Evolutionary conservation across 1,284 basidiomycete species (phyloP).

Genomic region (Ustilago sp.): DNA sequence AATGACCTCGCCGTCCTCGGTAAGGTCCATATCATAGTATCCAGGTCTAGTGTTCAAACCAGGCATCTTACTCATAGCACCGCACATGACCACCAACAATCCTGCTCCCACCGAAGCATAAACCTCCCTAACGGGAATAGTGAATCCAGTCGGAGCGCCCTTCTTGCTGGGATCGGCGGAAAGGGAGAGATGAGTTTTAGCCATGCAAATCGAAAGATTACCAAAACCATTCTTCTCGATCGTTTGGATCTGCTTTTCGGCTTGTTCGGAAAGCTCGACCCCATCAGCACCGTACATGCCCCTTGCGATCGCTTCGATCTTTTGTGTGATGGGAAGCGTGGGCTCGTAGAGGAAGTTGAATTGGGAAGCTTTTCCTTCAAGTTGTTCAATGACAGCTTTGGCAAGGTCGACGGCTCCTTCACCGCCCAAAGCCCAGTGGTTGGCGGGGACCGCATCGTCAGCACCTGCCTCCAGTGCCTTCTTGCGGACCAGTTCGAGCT

Average conservation of each 20-base stretch:
- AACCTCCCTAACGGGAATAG: slow-evolving; percentile 89
- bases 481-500: slow-evolving; percentile 85
- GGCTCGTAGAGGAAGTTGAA: slow-evolving; percentile 69
- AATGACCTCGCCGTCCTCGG: slow-evolving; percentile 69
- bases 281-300: slow-evolving; percentile 69
- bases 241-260: slow-evolving; percentile 86
- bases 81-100: slow-evolving; percentile 87
- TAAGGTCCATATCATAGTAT: slow-evolving; percentile 66
- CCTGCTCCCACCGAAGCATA: slow-evolving; percentile 91
- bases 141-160: slow-evolving; percentile 74
- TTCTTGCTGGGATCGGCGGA: slow-evolving; percentile 63
- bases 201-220: slow-evolving; percentile 86
- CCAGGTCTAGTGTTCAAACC: slow-evolving; percentile 93
- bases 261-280: slow-evolving; percentile 74
- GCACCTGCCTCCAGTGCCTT: slow-evolving; percentile 87
- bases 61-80: slow-evolving; percentile 87
- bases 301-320: slow-evolving; percentile 66
- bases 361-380: slow-evolving; percentile 55
- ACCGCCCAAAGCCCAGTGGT: slow-evolving; percentile 76
- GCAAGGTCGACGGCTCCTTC: slow-evolving; percentile 65
- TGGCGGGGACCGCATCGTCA: slow-evolving; percentile 92
- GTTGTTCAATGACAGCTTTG: slow-evolving; percentile 60
- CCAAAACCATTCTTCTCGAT: slow-evolving; percentile 91
- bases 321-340: slow-evolving; percentile 58
- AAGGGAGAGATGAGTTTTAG: slow-evolving; percentile 80